Evolutionary conservation across 2,329 filamentous ascomycete genomes (phyloP), one percentile per base, ranked within the genome.

Genomic region (Fusarium nelsonii): DNA sequence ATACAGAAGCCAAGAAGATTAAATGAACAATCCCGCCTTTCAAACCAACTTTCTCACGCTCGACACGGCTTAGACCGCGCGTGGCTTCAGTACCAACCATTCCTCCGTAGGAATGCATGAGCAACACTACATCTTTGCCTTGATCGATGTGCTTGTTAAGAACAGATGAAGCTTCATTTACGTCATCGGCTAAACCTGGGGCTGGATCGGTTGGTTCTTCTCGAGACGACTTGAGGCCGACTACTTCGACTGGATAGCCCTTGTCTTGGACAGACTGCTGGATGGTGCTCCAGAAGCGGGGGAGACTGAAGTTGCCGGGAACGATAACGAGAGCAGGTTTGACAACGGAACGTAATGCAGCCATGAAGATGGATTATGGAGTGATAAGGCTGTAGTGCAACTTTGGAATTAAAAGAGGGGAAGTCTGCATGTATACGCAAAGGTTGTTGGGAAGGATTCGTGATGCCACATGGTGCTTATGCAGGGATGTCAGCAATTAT

Each of bases 91-190:
- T 64, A 1, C 61, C 59, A 0, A 58, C 59, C 51, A 64, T 64
- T 0, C 61, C 61, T 3, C 61, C 61, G 34, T 64, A 64, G 0
- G 59, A 64, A n/a, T 64, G 59, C 59, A 64, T 64, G 2, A 64
- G 61, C 6, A 64, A 3, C 6, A 64, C 51, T 4, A 64, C 30
- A 10, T 64, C 39, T 0, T 51, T 50, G 2, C 51, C 51, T 8
- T 41, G 23, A 3, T 45, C n/a, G 5, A 64, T 33, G 14, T 64
- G 23, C 0, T 41, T 64, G 3, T 45, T 37, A 1, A 64, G 51
- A 6, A 64, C 34, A 6, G 23, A 33, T 1, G 53, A 18, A 5
- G 59, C 23, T 30, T 37, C 51, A 12, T 41, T 20, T 2, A 64
- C 44, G 8, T 64, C 61, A 7, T 64, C 59, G 6, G 30, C 39